Evolutionary conservation across 805 yeast species (phyloP), one percentile per base, ranked within the genome.

Genomic region (Saturnispora serradocipensis): DNA sequence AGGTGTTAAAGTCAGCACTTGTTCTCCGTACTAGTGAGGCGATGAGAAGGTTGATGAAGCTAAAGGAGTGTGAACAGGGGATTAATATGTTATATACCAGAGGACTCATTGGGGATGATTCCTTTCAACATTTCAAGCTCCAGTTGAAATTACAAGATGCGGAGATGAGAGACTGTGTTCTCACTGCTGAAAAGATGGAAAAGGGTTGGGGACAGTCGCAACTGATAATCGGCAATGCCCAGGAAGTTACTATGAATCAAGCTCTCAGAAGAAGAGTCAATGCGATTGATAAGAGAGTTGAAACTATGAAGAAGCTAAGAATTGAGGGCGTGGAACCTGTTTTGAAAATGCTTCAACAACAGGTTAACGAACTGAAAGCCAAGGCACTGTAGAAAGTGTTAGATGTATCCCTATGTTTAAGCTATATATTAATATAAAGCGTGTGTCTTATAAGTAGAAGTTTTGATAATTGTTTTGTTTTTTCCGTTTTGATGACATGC

Each of bases 101-200:
- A 50, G 98, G 98, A 0, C 81, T 89, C 16, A 82, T 93, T 55
- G 97, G 97, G 34, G 98, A 93, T 61, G 96, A 86, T 49, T 72
- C 87, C 35, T 85, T 80, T 76, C 84, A 86, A 65, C 82, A 93
- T 59, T 89, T 78, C 67, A 82, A 81, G 58, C 77, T 88, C 47
- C 89, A 88, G 57, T 78, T 77, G 53, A 87, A 88, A 67, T 65
- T 89, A 55, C 85, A 86, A 59, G 96, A 89, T 60, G 64, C 84
- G 27, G 98, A 93, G 67, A 70, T 93, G 57, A 78, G 81, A 65
- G 90, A 84, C 53, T 73, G 88, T 45, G 82, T 86, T 5, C 69
- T 66, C 51, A 96, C 88, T 67, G 88, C 93, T 43, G 88, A 87
- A 64, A 58, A 69, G 16, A 71, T 78, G 57, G 85, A 86, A 61